Evolutionary conservation across 805 yeast genomes (phyloP).

Genomic region (Scheffersomyces amazonensis): DNA sequence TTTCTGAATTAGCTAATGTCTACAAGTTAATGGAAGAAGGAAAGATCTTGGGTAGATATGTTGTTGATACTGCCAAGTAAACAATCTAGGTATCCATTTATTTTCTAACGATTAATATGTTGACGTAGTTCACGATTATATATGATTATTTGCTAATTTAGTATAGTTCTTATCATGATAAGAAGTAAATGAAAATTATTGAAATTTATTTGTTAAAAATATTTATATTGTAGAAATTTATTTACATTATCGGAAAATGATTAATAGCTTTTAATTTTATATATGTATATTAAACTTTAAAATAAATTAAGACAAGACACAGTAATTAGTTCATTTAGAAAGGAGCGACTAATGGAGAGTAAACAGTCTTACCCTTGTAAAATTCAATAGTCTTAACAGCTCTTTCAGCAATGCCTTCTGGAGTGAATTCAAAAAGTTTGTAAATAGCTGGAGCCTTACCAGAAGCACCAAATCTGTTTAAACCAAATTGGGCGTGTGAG

Average conservation of each 20-base stretch:
- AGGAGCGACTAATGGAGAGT: conserved; percentile 79
- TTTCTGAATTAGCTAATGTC: conserved; percentile 66
- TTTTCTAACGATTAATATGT: too few relatives aligned
- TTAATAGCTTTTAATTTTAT: too few relatives aligned
- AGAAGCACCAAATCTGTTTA: conserved; percentile 95
- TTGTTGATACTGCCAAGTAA: conserved; percentile 71
- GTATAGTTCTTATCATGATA: too few relatives aligned
- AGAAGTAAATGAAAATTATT: too few relatives aligned
- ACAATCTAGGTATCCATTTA: too few relatives aligned
- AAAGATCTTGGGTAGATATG: conserved; percentile 84
- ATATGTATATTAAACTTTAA: too few relatives aligned
- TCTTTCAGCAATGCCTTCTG: conserved; percentile 87
- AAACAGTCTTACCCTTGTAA: conserved; percentile 72
- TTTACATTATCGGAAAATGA: too few relatives aligned
- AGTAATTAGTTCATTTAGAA: conserved; percentile 49
- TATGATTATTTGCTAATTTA: too few relatives aligned
- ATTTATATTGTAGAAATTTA: too few relatives aligned
- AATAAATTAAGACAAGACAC: too few relatives aligned
- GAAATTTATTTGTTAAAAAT: too few relatives aligned
- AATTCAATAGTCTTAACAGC: conserved; percentile 75
- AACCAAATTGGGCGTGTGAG: conserved; percentile 95
- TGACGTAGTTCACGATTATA: too few relatives aligned
- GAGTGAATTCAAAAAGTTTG: conserved; percentile 85
- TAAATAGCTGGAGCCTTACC: conserved; percentile 84
- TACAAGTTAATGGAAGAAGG: conserved; percentile 80